Percentiles rank a stretch among this genome's conserved stretches.
Conservation (phyloP, 176 grass and related monocot species). For the Triticum dicoccoides region DNA sequence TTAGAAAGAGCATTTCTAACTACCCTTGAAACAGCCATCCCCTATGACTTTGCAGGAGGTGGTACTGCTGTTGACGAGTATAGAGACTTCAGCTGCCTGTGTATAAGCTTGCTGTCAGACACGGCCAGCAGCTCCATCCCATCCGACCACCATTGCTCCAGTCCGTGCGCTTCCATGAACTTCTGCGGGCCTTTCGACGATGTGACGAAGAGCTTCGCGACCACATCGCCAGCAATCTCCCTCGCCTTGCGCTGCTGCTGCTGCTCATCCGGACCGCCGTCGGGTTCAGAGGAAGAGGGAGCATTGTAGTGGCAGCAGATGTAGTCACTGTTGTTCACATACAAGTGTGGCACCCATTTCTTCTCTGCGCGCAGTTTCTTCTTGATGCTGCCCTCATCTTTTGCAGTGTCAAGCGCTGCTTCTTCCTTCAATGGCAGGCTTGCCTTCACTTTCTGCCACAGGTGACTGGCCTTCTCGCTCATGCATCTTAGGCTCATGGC, state of each 20-base stretch:
- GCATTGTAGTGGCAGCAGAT: conserved; percentile 86
- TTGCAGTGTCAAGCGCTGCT: conserved; percentile 22
- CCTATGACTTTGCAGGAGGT: conserved; percentile 38
- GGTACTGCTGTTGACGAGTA: conserved; percentile 37
- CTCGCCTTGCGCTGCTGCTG: conserved; percentile 29
- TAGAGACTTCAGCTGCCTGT: conserved; percentile 77
- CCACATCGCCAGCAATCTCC: conserved; percentile 34
- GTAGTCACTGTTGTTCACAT: conserved; percentile 91
- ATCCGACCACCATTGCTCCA: conserved; percentile 94
- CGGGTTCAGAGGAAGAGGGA: conserved; percentile 28
- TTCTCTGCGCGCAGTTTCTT: conserved; percentile 37
- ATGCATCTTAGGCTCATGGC: conserved; percentile 77
- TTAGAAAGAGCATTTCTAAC: conserved; percentile 63
- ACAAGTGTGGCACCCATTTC: conserved; percentile 88
- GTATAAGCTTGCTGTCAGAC: conserved; percentile 82
- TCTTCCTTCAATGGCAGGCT: conserved; percentile 52
- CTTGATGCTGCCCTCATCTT: conserved; percentile 33
- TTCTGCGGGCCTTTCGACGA: conserved; percentile 75
- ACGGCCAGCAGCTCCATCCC: conserved; percentile 70
- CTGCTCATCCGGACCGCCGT: conserved; percentile 30
- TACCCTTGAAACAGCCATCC: not conserved
- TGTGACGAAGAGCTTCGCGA: conserved; percentile 71
- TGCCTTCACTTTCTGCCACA: conserved; percentile 66
- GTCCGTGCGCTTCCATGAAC: conserved; percentile 79
- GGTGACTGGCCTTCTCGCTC: conserved; percentile 64